phyloP scores from a whole-genome alignment of 1,139 yeast species.

The Magnusiomyces clavatus region DNA sequence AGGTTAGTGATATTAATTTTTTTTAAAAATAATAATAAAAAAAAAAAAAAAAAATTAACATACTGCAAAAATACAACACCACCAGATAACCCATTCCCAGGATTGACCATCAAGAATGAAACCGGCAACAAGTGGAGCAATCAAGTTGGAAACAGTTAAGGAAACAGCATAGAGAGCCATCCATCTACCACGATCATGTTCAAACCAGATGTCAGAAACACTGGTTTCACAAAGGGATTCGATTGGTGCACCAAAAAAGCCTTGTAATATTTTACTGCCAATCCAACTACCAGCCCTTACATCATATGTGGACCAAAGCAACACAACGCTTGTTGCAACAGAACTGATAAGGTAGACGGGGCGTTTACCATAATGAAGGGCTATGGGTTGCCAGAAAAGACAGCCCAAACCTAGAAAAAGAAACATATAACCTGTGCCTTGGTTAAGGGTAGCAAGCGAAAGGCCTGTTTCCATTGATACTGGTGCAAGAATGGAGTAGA shows the following conservation, averaged over 20 bases:
- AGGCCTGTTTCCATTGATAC: constrained; percentile 38
- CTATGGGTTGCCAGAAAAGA: constrained; percentile 43
- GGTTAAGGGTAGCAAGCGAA: constrained; percentile 38
- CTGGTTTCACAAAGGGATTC: constrained; percentile 48
- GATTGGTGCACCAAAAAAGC: constrained; percentile 46
- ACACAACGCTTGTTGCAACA: constrained; percentile 30
- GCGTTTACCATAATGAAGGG: constrained; percentile 47
- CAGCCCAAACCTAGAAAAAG: constrained; percentile 44
- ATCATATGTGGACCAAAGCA: constrained; percentile 31
- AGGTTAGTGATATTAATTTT: too few species aligned
- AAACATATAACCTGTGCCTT: constrained; percentile 47
- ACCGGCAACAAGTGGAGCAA: constrained; percentile 74
- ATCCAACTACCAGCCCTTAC: constrained; percentile 30
- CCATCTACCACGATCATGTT: constrained; percentile 68
- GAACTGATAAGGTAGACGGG: constrained; percentile 40
- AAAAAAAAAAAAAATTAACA: too few species aligned
- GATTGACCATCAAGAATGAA: constrained; percentile 49
- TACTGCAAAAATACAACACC: constrained; percentile 66
- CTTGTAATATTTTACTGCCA: constrained; percentile 39
- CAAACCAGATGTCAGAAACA: constrained; percentile 42
- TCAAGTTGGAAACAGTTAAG: constrained; percentile 69
- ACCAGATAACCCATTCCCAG: constrained; percentile 79
- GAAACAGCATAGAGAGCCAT: constrained; percentile 71
- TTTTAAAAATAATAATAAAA: too few species aligned
- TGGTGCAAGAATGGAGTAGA: constrained; percentile 39